phyloP scores from a whole-genome alignment of 352 stramenopile genomes.

The Peronosclerospora sorghi region DNA sequence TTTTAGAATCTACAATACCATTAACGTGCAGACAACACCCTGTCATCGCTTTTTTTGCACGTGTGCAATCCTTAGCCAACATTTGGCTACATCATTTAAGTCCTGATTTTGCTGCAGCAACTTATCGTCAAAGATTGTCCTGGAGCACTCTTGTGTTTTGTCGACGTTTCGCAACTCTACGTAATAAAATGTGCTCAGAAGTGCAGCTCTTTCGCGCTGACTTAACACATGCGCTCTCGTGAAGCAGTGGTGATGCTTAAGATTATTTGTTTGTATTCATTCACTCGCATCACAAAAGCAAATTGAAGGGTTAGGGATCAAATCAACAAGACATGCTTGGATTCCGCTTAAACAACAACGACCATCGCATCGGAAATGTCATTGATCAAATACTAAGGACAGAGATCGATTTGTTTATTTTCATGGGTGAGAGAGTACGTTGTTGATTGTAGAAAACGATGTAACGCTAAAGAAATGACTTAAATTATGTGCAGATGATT shows the following conservation, averaged over 20 bases:
- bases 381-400: too few species aligned
- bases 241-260: background rate
- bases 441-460: too few species aligned
- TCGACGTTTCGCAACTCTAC: too few species aligned
- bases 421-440: too few species aligned
- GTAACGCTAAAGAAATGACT: too few species aligned
- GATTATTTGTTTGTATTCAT: background rate
- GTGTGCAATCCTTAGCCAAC: background rate
- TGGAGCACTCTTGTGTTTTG: background rate
- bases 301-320: background rate
- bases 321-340: slow-evolving; percentile 1
- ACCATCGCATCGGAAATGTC: too few species aligned
- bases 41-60: too few species aligned
- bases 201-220: background rate
- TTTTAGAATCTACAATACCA: background rate
- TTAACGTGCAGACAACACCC: background rate
- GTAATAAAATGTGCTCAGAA: too few species aligned
- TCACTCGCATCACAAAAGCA: too few species aligned
- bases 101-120: slow-evolving; percentile 10
- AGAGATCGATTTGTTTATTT: too few species aligned
- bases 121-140: slow-evolving; percentile 4
- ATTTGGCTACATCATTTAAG: slow-evolving; percentile 4
- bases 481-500: too few species aligned
- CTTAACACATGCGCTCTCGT: background rate
- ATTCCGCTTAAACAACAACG: background rate